Evolutionary conservation across 495 filamentous ascomycete species (phyloP), one percentile per base, ranked within the genome.

Genomic region (Jackrogersella multiformis): DNA sequence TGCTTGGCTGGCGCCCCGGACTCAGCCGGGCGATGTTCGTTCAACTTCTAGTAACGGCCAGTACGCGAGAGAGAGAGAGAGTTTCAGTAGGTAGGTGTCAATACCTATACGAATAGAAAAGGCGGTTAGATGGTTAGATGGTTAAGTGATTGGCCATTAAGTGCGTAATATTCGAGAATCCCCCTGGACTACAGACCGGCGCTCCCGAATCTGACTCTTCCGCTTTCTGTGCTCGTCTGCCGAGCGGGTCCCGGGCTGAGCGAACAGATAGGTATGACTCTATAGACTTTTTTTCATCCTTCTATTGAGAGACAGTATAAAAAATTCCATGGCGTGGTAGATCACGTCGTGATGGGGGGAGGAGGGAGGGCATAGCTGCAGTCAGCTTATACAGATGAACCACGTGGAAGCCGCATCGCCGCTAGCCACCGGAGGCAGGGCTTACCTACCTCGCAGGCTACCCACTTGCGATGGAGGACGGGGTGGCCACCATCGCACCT

Each of bases 391-490:
- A 23, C 12, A 42, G 54, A 42, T 51, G 32, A 16, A 45, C 65
- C 65, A 68, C 65, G 65, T 68, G 65, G 65, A 59, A 63, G 45
- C 54, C 58, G 59, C 59, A 68, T 57, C 59, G 24, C 36, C 58
- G 30, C 51, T 41, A 49, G 38, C 35, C 36, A 18, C 28, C 36
- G 45, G 36, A 44, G 49, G 34, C 35, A 52, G n/a, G n/a, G n/a
- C n/a, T n/a, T 41, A 46, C 56, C 38, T 59, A 59, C 41, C 10
- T 34, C 39, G 34, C 42, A 58, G 44, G n/a, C 9, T n/a, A 42
- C 42, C 57, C 45, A 61, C 58, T 34, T 15, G 13, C 21, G 42
- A 46, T 46, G 42, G 42, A n/a, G 10, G 10, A 46, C 42, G 10
- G 41, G 41, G 9, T 45, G 26, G 26, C 26, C 34, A 36, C 34